Evolutionary conservation across 2,329 filamentous ascomycete genomes (phyloP), one percentile per base, ranked within the genome.

Genomic region (Nothophoma quercina): DNA sequence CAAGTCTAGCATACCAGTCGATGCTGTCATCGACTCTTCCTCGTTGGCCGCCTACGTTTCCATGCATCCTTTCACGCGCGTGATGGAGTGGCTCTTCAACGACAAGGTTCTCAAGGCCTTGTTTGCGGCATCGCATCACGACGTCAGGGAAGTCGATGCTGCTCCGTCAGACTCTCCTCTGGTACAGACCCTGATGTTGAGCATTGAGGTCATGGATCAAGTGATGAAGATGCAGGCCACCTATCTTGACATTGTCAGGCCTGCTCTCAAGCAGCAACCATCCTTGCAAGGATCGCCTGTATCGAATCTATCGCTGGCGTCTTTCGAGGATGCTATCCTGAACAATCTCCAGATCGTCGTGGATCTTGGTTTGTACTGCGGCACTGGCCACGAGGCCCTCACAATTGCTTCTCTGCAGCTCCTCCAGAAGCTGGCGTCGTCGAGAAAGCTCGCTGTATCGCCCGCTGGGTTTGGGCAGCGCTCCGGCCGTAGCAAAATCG

Each of bases 21-120:
- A 97, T 70, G 77, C 83, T 8, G 85, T 89, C 13, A 90, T 96
- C 59, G 83, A 83, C 33, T 83, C 90, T 4, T 88, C 88, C 2
- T 89, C 90, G 49, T 79, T 98, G 4, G 85, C 87, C 41, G 83
- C 84, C 5, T 99, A 99, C 70, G 86, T 95, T 52, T 85, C 87
- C 19, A 83, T 96, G 45, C 96, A 99, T 75, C 93, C 96, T 0
- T 99, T 98, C 68, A 87, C 90, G 3, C 86, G 96, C 53, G 88
- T 96, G 13, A 97, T 98, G 90, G 95, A 99, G 70, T 98, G 95
- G 92, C 85, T 99, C 75, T 96, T 96, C 75, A 97, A 96, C 69
- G 91, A 96, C 67, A 91, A 89, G 59, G 90, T 97, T 18, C 85
- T 96, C 65, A 85, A 84, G 59, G 85, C 88, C 12, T 77, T 99